phyloP scores from a whole-genome alignment of 495 filamentous ascomycete species.

The Daldinia caldariorum region DNA sequence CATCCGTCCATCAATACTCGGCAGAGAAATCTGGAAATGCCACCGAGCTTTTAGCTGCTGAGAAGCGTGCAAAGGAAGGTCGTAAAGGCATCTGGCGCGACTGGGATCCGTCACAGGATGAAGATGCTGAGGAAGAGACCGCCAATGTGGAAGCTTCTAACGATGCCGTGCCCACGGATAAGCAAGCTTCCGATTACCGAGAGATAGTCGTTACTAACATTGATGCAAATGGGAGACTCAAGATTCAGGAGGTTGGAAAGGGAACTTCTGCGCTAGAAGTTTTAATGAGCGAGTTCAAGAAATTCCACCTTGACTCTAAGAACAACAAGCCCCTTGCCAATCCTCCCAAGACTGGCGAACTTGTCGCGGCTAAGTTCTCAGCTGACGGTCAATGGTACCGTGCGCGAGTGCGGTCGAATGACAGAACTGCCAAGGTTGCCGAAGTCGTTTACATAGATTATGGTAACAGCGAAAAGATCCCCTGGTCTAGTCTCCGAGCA shows the following conservation, averaged over 20 bases:
- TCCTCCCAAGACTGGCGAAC: slow-evolving; percentile 89
- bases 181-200: slow-evolving; percentile 83
- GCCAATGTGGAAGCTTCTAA: slow-evolving; percentile 60
- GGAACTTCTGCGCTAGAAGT: slow-evolving; percentile 82
- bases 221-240: slow-evolving; percentile 77
- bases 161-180: slow-evolving; percentile 58
- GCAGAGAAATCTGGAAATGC: slow-evolving; percentile 94
- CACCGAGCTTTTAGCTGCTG: slow-evolving; percentile 85
- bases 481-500: slow-evolving; percentile 83
- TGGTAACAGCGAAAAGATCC: slow-evolving; percentile 88
- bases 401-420: slow-evolving; percentile 87
- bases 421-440: slow-evolving; percentile 84
- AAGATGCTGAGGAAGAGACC: slow-evolving; percentile 63
- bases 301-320: slow-evolving; percentile 79
- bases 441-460: slow-evolving; percentile 97
- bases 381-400: slow-evolving; percentile 95
- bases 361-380: slow-evolving; percentile 87
- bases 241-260: slow-evolving; percentile 86
- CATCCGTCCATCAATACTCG: slow-evolving; percentile 90
- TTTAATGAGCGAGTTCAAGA: slow-evolving; percentile 87
- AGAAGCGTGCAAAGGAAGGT: slow-evolving; percentile 85
- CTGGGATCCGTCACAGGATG: slow-evolving; percentile 88
- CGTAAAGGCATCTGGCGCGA: slow-evolving; percentile 91
- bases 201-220: slow-evolving; percentile 92
- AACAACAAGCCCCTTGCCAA: slow-evolving; percentile 76